Evolutionary conservation across 345 rosid genomes (phyloP).

Genomic region (Raphanus sativus): DNA sequence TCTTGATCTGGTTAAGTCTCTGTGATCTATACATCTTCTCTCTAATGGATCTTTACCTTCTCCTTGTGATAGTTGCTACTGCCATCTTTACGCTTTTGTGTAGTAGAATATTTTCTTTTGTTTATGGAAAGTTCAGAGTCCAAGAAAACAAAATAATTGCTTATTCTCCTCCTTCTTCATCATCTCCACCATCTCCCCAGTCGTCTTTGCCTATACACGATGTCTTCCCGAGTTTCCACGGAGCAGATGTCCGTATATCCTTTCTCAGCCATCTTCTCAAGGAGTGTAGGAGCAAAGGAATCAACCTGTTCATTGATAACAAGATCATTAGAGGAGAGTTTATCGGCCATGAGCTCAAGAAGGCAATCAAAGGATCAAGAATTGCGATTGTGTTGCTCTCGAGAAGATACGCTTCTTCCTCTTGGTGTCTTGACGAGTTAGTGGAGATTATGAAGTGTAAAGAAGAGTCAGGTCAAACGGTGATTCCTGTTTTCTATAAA

Average conservation of each 20-base stretch:
- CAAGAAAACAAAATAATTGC: neutral
- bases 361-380: neutral
- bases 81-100: neutral
- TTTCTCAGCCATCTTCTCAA: neutral
- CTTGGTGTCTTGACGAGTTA: neutral
- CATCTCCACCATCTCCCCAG: neutral
- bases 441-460: neutral
- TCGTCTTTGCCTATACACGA: neutral
- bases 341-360: neutral
- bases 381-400: neutral
- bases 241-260: neutral
- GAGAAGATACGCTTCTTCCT: neutral
- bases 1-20: neutral
- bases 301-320: neutral
- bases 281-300: neutral
- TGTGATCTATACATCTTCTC: neutral
- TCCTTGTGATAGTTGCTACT: neutral
- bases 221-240: neutral
- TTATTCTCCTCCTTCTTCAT: neutral
- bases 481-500: neutral
- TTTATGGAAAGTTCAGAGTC: neutral
- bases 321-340: neutral
- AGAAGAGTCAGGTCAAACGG: neutral
- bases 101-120: neutral
- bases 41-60: neutral